phyloP scores from a whole-genome alignment of 768 basidiomycete species.

The Hericium coralloides region DNA sequence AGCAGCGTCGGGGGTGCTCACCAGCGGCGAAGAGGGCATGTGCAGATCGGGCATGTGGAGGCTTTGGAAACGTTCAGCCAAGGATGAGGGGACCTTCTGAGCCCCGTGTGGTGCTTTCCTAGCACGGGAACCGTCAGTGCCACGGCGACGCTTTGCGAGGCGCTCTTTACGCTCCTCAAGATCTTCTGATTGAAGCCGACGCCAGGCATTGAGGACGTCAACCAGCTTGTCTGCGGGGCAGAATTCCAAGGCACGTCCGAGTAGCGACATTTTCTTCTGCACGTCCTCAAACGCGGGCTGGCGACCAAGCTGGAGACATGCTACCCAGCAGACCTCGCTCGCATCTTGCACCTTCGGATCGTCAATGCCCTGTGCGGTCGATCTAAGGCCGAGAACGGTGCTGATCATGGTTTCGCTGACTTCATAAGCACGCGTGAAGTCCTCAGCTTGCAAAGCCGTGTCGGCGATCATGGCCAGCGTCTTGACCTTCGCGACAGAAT shows the following conservation, averaged over 20 bases:
- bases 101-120: background rate
- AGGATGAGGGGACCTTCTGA: slow-evolving; percentile 23
- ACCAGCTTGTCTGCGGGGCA: slow-evolving; percentile 76
- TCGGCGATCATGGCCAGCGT: slow-evolving; percentile 87
- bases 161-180: slow-evolving; percentile 40
- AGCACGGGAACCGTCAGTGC: slow-evolving; percentile 1
- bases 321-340: slow-evolving; percentile 81
- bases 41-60: slow-evolving; percentile 65
- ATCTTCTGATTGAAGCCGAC: slow-evolving; percentile 61
- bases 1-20: slow-evolving; percentile 70
- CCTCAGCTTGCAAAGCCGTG: slow-evolving; percentile 74
- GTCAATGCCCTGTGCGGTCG: slow-evolving; percentile 21
- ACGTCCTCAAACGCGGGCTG: slow-evolving; percentile 69
- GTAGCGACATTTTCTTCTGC: slow-evolving; percentile 53
- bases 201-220: slow-evolving; percentile 74
- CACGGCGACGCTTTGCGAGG: slow-evolving; percentile 19
- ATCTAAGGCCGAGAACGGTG: slow-evolving; percentile 42
- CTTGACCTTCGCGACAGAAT: slow-evolving; percentile 71
- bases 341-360: slow-evolving; percentile 46
- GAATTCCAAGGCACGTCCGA: slow-evolving; percentile 78
- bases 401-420: slow-evolving; percentile 65
- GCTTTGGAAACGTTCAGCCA: slow-evolving; percentile 53
- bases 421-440: slow-evolving; percentile 68
- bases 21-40: slow-evolving; percentile 58
- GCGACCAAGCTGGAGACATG: slow-evolving; percentile 81